Base-by-base conservation (phyloP, 2,329 filamentous ascomycete species). In the Periconia sp. region DNA sequence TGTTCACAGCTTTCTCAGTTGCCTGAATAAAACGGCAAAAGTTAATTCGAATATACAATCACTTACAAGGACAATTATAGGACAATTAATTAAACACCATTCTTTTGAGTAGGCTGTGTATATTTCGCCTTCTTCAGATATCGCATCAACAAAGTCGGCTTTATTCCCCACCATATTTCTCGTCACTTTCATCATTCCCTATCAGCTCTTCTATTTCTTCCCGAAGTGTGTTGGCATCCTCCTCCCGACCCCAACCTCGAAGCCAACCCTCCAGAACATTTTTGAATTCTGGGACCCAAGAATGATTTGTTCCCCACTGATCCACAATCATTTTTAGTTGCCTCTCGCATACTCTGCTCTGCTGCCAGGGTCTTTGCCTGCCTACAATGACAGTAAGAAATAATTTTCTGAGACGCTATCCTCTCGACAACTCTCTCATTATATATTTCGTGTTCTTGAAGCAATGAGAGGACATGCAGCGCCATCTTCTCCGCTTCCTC, bases 211-310 rank as follows among this genome's bases (percentile, higher is more conserved):
- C 21, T 34, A 42, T 36, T 29, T 42, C 39, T 36, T 18, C 16
- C n/a, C 30, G 18, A 23, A 40, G 17, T 35, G 17, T n/a, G 6
- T 43, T 32, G 17, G 40, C 40, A 13, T 38, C 35, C 21, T 33
- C 11, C 24, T 38, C 28, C 17, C n/a, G 11, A 22, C 48, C 52
- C 52, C 52, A 59, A 36, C 24, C 28, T 49, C 42, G 47, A 41
- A 57, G 44, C 52, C 52, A 57, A 33, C 37, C 34, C 28, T 54
- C 40, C 31, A 59, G 43, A 43, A 45, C 39, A 41, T 44, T 43
- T 42, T 36, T 54, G 28, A 51, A 49, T 38, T 54, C 41, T 47
- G 36, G 37, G 26, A 49, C 52, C 48, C 40, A 52, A 40, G 56
- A 37, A 50, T 57, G 40, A 23, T 48, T 26, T 47, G 39, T 36